phyloP scores from a whole-genome alignment of 768 basidiomycete genomes.

The Boletus vinaceobasis region DNA sequence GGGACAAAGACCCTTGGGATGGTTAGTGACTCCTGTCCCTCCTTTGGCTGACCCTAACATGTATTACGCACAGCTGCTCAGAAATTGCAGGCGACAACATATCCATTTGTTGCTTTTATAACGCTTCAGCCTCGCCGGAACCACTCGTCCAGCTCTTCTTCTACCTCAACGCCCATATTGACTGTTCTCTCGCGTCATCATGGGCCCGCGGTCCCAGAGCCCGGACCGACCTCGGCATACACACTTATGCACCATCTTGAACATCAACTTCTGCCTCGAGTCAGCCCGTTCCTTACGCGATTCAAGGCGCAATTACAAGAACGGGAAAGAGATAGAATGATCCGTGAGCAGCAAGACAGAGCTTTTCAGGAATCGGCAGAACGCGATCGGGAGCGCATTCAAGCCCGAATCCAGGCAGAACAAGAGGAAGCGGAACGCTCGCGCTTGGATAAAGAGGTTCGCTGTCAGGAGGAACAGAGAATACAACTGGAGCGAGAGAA shows the following conservation, averaged over 20 bases:
- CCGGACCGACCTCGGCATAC: slow-evolving; percentile 58
- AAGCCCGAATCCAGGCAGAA: slow-evolving; percentile 50
- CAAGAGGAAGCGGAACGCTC: slow-evolving; percentile 33
- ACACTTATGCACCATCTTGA: slow-evolving; percentile 65
- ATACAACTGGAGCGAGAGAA: slow-evolving; percentile 39
- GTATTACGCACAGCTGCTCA: slow-evolving; percentile 43
- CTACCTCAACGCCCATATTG: slow-evolving; percentile 47
- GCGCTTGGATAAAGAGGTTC: slow-evolving; percentile 29
- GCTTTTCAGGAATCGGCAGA: slow-evolving; percentile 66
- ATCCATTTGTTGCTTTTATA: slow-evolving; percentile 89
- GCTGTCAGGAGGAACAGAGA: slow-evolving; percentile 32
- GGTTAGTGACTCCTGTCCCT: slow-evolving; percentile 37
- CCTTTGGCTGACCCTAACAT: not conserved
- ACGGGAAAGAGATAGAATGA: slow-evolving; percentile 49
- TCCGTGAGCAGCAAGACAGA: slow-evolving; percentile 80
- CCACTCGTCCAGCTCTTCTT: slow-evolving; percentile 30
- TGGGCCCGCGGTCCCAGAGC: slow-evolving; percentile 52
- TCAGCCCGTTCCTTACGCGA: slow-evolving; percentile 68
- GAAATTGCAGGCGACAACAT: slow-evolving; percentile 84
- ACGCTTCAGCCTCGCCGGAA: slow-evolving; percentile 75
- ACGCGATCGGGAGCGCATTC: slow-evolving; percentile 67
- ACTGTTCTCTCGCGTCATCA: slow-evolving; percentile 86
- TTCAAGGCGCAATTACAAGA: slow-evolving; percentile 52
- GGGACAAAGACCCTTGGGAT: slow-evolving; percentile 78
- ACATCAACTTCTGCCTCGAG: slow-evolving; percentile 75